Evolutionary conservation across 495 filamentous ascomycete species (phyloP).

Genomic region (Apodospora peruviana): DNA sequence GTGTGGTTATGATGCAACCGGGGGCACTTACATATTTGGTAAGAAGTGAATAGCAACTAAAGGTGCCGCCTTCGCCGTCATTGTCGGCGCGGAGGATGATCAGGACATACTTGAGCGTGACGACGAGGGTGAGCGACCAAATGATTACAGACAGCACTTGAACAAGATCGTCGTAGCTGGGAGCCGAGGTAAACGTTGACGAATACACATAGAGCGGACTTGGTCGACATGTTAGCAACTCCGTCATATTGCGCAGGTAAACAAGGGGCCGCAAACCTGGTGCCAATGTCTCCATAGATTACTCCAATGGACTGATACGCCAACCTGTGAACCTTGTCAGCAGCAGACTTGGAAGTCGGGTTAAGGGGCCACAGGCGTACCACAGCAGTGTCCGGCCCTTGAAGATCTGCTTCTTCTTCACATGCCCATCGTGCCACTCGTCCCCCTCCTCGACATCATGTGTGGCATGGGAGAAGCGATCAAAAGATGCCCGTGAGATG

Average conservation of each 20-base stretch:
- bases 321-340: conserved; percentile 25
- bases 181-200: conserved; percentile 56
- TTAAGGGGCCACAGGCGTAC: conserved; percentile 9
- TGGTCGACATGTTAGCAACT: background rate
- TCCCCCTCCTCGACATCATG: conserved; percentile 34
- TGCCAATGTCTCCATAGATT: conserved; percentile 76
- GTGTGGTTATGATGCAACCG: too few species aligned
- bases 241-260: too few species aligned
- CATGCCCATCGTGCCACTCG: conserved; percentile 29
- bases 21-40: conserved; percentile 57
- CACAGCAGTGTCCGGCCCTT: conserved; percentile 38
- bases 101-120: conserved; percentile 67
- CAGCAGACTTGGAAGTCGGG: background rate
- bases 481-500: conserved; percentile 17
- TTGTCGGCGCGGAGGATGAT: conserved; percentile 68
- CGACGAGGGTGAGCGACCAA: conserved; percentile 69
- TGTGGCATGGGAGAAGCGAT: conserved; percentile 5
- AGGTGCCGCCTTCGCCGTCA: conserved; percentile 74
- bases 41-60: conserved; percentile 65
- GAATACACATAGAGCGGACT: conserved; percentile 65
- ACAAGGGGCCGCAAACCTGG: conserved; percentile 41
- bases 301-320: conserved; percentile 66
- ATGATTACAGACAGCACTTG: conserved; percentile 69
- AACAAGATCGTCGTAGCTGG: conserved; percentile 56
- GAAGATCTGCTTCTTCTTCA: conserved; percentile 39